Percentiles rank a stretch among this genome's conserved stretches.
These are phyloP conservation scores for Plasmodium knowlesi DNA, from an alignment of 169 alveolate genomes.

Conservation along the genomic window DNA sequence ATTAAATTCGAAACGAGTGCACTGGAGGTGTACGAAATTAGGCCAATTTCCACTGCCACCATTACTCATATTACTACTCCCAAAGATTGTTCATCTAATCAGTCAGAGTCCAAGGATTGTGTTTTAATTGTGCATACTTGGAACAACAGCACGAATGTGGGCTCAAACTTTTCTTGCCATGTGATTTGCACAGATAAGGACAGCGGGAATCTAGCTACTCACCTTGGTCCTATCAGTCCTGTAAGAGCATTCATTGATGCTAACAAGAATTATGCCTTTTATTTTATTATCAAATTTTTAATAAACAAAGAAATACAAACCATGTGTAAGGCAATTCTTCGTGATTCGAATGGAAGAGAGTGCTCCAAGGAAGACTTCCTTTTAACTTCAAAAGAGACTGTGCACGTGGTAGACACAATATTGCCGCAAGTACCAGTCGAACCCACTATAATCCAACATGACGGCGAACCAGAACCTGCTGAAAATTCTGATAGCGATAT, in stretches of 20 bases:
- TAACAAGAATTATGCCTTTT: constrained; percentile 68
- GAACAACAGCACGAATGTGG: constrained; percentile 33
- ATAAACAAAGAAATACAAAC: constrained; percentile 46
- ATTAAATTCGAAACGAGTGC: constrained; percentile 68
- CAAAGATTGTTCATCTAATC: constrained; percentile 29
- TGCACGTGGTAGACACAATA: neutral
- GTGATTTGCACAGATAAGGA: constrained; percentile 37
- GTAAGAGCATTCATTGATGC: constrained; percentile 59
- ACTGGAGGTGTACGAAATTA: constrained; percentile 56
- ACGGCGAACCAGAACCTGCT: neutral
- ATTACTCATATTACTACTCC: constrained; percentile 71
- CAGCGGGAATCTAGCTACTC: constrained; percentile 29
- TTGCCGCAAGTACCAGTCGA: neutral
- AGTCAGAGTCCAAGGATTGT: constrained; percentile 34
- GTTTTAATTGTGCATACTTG: constrained; percentile 51
- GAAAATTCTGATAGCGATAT: neutral
- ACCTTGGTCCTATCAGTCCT: constrained; percentile 51
- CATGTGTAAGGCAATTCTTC: constrained; percentile 45
- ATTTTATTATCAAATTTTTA: constrained; percentile 44
- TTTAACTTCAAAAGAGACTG: constrained; percentile 36
- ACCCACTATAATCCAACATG: neutral
- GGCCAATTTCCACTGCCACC: constrained; percentile 64
- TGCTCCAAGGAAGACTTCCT: constrained; percentile 36
- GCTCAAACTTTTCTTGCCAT: constrained; percentile 61
- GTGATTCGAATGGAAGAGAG: constrained; percentile 41